phyloP scores from a whole-genome alignment of 768 basidiomycete genomes.

The Suillus discolor region DNA sequence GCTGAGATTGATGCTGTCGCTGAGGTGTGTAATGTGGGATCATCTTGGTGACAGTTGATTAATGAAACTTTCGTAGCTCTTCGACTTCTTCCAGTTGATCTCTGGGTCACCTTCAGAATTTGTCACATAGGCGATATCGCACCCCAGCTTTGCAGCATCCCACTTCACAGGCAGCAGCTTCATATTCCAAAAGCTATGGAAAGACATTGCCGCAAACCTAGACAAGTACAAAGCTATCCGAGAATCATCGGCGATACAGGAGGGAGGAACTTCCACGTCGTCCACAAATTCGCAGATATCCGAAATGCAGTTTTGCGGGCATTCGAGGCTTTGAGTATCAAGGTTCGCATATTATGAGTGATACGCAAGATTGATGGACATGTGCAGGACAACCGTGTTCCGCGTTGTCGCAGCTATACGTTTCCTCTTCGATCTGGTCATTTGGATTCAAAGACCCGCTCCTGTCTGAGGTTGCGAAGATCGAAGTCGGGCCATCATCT shows the following conservation, averaged over 20 bases:
- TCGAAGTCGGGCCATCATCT: constrained; percentile 79
- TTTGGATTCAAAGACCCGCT: constrained; percentile 83
- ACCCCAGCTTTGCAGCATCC: constrained; percentile 80
- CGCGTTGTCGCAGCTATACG: constrained; percentile 89
- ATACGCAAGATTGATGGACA: neutral
- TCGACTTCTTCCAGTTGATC: constrained; percentile 97
- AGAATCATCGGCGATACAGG: constrained; percentile 98
- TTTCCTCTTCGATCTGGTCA: constrained; percentile 83
- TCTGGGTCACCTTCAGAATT: constrained; percentile 87
- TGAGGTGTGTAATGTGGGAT: constrained; percentile 59
- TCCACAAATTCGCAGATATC: constrained; percentile 87
- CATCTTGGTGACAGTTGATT: constrained; percentile 3
- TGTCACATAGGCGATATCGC: constrained; percentile 80
- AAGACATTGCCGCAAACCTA: constrained; percentile 87
- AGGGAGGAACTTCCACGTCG: constrained; percentile 97
- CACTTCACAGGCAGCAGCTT: constrained; percentile 97
- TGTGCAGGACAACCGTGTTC: constrained; percentile 90
- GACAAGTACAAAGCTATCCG: constrained; percentile 89
- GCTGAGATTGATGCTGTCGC: constrained; percentile 99
- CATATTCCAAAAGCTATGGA: constrained; percentile 96
- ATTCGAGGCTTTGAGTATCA: constrained; percentile 97
- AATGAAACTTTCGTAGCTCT: constrained; percentile 47
- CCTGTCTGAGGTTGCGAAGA: constrained; percentile 74
- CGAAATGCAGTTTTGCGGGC: constrained; percentile 88
- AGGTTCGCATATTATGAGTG: constrained; percentile 45